Evolutionary conservation across 192 early-diverging fungal genomes (phyloP), one percentile per base, ranked within the genome.

Genomic region (Podila epigama): DNA sequence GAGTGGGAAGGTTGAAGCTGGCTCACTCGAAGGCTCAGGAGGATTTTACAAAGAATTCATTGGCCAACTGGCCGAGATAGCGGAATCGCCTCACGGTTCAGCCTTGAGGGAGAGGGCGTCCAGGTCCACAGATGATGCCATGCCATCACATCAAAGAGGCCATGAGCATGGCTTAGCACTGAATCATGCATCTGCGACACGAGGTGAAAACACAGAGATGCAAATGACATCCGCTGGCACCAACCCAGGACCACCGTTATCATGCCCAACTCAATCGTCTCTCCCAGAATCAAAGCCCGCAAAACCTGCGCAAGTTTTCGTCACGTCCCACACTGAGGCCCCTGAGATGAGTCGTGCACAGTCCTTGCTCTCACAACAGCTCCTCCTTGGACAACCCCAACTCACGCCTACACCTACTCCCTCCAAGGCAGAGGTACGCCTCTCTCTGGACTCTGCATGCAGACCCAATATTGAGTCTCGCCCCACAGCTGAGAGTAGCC

Each of bases 41-140:
- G 39, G 31, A 5, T 73, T 61, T 28, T 66, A 66, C 25, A 66
- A 64, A 34, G 70, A 73, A 18, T 10, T 66, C 18, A 54, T 73
- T 55, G 57, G 70, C 8, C 37, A 50, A 13, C 42, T 73, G 3
- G 41, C 60, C 5, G 70, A 73, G 7, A 41, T 37, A 12, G 51
- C 48, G 4, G 55, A 58, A 18, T 48, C 44, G 25, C 44, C 44
- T 48, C 20, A 25, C 2, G 44, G 44, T 0, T 18, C 44, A 0
- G 10, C 18, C 15, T 9, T 51, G 20, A n/a, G 39, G 3, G 16
- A 3, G n/a, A 50, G 10, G 28, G 16, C 33, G 11, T 5, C 37
- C 50, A 44, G 1, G 13, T 31, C 3, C 2, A 32, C 56, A 15
- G 37, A 58, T 25, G 22, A 3, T 25, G 1, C 37, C 16, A n/a